Percentiles rank a stretch among this genome's conserved stretches.
Evolutionary conservation across 768 basidiomycete species (phyloP).

Genomic region (Podaxis mareebaensis): DNA sequence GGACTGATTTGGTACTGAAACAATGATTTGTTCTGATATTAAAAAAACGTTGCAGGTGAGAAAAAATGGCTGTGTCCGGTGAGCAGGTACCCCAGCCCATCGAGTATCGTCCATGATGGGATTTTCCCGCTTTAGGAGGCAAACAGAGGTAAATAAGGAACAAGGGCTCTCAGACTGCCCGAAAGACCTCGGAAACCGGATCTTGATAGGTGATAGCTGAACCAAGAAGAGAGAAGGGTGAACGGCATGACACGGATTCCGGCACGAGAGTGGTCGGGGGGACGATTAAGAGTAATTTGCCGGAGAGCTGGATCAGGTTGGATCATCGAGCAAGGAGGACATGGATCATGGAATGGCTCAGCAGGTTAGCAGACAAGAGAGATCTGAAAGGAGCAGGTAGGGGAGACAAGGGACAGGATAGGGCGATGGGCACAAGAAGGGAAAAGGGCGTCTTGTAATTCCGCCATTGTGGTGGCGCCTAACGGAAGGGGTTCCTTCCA

Average conservation of each 20-base stretch:
- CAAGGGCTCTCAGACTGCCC: conserved; percentile 29
- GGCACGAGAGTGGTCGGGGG: conserved; percentile 27
- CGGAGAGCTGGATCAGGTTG: conserved; percentile 6
- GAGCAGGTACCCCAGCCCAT: conserved; percentile 25
- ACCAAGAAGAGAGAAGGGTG: conserved; percentile 24
- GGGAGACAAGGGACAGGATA: conserved; percentile 7
- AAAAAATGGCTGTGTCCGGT: conserved; percentile 25
- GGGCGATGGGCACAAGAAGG: background rate
- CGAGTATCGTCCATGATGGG: conserved; percentile 17
- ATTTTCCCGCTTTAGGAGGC: conserved; percentile 15
- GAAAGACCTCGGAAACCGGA: conserved; percentile 42
- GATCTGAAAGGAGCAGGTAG: background rate
- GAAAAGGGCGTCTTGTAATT: conserved; percentile 12
- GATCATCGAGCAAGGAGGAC: background rate
- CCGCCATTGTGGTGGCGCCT: conserved; percentile 20
- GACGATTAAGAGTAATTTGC: conserved; percentile 13
- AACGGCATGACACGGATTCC: conserved; percentile 31
- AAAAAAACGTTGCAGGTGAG: conserved; percentile 48
- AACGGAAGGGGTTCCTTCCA: background rate
- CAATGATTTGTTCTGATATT: conserved; percentile 31
- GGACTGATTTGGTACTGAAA: conserved; percentile 17
- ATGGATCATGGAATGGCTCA: background rate
- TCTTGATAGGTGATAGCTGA: conserved; percentile 42
- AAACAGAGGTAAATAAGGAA: conserved; percentile 7
- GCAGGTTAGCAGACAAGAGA: background rate